These are phyloP conservation scores for Mortierella alpina DNA, from an alignment of 192 early-diverging fungal genomes.

Conservation along the genomic window DNA sequence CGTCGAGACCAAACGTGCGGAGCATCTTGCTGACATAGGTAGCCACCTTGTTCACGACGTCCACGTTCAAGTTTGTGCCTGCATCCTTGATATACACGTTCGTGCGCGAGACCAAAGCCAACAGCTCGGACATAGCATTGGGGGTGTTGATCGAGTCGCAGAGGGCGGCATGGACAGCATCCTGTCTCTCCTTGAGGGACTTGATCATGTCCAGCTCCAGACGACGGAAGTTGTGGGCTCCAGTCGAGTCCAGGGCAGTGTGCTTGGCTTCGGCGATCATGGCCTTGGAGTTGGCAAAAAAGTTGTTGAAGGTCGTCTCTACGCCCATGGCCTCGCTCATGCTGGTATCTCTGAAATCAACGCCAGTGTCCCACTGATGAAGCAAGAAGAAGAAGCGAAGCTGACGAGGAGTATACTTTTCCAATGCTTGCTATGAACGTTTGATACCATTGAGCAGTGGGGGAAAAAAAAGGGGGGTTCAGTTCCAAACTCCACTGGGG, in stretches of 20 bases:
- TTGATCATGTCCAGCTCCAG: constrained; percentile 79
- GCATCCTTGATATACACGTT: constrained; percentile 84
- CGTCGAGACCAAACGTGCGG: constrained; percentile 84
- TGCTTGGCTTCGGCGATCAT: constrained; percentile 73
- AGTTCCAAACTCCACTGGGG: not conserved
- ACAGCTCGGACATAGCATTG: constrained; percentile 80
- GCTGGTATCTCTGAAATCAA: constrained; percentile 84
- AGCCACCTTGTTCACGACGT: constrained; percentile 81
- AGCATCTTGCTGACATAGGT: constrained; percentile 86
- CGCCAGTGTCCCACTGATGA: constrained; percentile 86
- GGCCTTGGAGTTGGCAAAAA: constrained; percentile 85
- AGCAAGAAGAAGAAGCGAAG: constrained; percentile 91
- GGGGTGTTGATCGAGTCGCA: constrained; percentile 95
- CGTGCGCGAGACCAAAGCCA: constrained; percentile 79
- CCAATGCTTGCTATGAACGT: constrained; percentile 72
- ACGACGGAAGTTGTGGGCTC: constrained; percentile 76
- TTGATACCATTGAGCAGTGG: no score
- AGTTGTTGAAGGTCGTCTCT: constrained; percentile 89
- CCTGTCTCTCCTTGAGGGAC: constrained; percentile 73
- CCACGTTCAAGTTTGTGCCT: constrained; percentile 68
- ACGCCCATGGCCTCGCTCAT: constrained; percentile 82
- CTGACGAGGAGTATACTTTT: constrained; percentile 83
- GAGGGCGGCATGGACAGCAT: constrained; percentile 83
- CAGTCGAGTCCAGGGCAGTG: constrained; percentile 66
- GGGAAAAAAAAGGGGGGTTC: not conserved